Evolutionary conservation across 2,329 filamentous ascomycete species (phyloP), one percentile per base, ranked within the genome.

Genomic region (Achaetomium macrosporum): DNA sequence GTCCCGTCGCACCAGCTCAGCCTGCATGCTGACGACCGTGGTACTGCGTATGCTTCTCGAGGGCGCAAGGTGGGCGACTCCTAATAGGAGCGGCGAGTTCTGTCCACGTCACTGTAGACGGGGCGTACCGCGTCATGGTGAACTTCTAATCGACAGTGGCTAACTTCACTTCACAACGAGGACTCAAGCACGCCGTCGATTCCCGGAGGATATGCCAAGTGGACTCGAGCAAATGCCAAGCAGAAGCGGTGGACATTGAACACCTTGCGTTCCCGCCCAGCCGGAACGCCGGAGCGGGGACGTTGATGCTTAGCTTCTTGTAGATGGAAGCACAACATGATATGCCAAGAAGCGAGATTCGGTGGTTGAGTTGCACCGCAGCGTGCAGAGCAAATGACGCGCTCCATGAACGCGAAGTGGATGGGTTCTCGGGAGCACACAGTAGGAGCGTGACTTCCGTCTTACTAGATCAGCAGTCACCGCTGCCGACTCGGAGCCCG

Each of bases 311-410:
- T 19, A 36, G 13, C 9, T 47, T 2, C 13, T 47, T 19, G 15
- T 29, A 25, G 42, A 29, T 19, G 11, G 42, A 41, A 35, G 43
- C 37, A 43, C 44, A 25, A 10, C 30, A 19, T n/a, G 15, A 39
- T 10, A 33, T 20, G 50, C 44, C 33, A 48, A 40, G 36, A 40
- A 41, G 2, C 16, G 46, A 45, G 40, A 45, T 49, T 53, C 45
- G 35, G 45, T 10, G 29, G 40, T 33, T 19, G 12, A 13, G 50
- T 49, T 20, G n/a, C 35, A 53, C 51, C 7, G 11, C 20, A 13
- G 16, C 3, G 31, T 9, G 19, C 17, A 13, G n/a, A 31, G 49
- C 46, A 53, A 42, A 53, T 53, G 51, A 45, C 42, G 46, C 45
- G 29, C 45, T n/a, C 16, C 7, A 29, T n/a, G 30, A 11, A 42